Percentiles rank a stretch among this genome's conserved stretches.
phyloP scores from a whole-genome alignment of 2,329 filamentous ascomycete species.

The Phyllachora maydis region DNA sequence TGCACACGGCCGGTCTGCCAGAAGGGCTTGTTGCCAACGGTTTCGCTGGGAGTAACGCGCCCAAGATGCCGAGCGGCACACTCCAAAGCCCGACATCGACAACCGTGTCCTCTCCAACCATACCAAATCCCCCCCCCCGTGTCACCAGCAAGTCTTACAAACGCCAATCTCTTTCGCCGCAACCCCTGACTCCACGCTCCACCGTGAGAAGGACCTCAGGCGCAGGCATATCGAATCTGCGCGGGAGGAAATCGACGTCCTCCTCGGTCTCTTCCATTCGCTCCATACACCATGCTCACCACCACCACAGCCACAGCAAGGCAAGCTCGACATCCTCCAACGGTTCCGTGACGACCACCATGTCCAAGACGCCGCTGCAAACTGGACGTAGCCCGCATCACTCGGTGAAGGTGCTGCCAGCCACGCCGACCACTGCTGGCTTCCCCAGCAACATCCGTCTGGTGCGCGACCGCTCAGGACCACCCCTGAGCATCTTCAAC shows the following conservation, averaged over 20 bases:
- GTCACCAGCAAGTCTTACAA: constrained; percentile 27
- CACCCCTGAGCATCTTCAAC: constrained; percentile 31
- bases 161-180: constrained; percentile 67
- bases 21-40: constrained; percentile 31
- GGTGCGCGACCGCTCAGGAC: constrained; percentile 37
- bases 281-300: constrained; percentile 75
- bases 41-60: constrained; percentile 12
- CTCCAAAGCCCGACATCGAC: constrained; percentile 10
- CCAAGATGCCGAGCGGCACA: constrained; percentile 6
- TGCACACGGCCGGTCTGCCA: constrained; percentile 21
- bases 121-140: constrained; percentile 8
- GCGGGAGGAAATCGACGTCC: constrained; percentile 87
- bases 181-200: constrained; percentile 71
- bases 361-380: constrained; percentile 44
- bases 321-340: constrained; percentile 82
- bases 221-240: constrained; percentile 56
- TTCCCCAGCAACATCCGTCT: constrained; percentile 80
- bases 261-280: constrained; percentile 87
- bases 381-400: constrained; percentile 60
- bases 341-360: constrained; percentile 45
- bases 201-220: constrained; percentile 73
- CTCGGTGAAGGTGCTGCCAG: constrained; percentile 87
- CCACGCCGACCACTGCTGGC: constrained; percentile 52
- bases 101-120: constrained; percentile 8
- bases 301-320: constrained; percentile 77